Evolutionary conservation across 306 rosid genomes (phyloP).

Genomic region (Oxytropis ochrocephala): DNA sequence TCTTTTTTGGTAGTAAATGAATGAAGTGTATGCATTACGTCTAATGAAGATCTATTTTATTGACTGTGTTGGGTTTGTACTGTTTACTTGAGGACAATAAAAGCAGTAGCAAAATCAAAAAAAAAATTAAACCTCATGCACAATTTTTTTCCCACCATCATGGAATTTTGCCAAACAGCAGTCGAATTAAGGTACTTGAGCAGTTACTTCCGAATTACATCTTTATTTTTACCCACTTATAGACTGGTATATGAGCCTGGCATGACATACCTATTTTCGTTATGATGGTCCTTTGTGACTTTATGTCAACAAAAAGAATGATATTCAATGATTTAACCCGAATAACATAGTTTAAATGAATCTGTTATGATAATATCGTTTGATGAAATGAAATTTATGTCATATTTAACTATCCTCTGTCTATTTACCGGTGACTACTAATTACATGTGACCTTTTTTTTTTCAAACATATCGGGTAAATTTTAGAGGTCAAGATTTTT

Average conservation of each 20-base stretch:
- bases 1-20: conserved; percentile 3
- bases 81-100: neutral
- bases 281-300: neutral
- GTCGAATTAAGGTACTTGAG: neutral
- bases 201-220: neutral
- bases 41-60: neutral
- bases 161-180: neutral
- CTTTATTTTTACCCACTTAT: neutral
- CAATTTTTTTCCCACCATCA: neutral
- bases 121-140: neutral
- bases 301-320: neutral
- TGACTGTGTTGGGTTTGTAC: neutral
- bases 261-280: neutral
- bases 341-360: neutral
- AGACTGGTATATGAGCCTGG: neutral
- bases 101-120: neutral
- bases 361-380: neutral
- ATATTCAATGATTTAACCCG: neutral
- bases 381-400: neutral
- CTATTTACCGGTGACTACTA: neutral
- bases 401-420: neutral
- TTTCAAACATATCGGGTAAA: neutral
- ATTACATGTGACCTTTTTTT: neutral
- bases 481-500: neutral
- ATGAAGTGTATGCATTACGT: neutral